These are phyloP conservation scores for Lippia alba DNA, from an alignment of 305 asterid genomes.

Conservation along the genomic window DNA sequence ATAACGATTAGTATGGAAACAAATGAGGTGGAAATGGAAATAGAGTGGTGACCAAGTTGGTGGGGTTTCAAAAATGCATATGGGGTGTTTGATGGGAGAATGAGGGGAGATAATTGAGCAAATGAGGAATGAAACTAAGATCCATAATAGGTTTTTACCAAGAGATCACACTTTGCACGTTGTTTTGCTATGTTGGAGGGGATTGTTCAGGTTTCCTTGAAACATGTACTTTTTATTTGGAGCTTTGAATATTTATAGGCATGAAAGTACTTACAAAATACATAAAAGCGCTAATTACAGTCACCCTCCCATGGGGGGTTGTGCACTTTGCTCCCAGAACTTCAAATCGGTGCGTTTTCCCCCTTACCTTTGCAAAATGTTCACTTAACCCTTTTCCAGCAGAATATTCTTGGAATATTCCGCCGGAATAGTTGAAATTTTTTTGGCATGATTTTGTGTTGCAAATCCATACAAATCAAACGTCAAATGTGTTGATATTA, in stretches of 20 bases:
- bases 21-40: slow-evolving; percentile 51
- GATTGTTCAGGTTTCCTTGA: slow-evolving; percentile 87
- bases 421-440: too few relatives aligned
- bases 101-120: slow-evolving; percentile 97
- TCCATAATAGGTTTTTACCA: slow-evolving; percentile 86
- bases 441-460: too few relatives aligned
- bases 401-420: too few relatives aligned
- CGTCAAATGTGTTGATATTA: too few relatives aligned
- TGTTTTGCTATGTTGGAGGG: slow-evolving; percentile 89
- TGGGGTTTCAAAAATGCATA: slow-evolving; percentile 87
- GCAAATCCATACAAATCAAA: too few relatives aligned
- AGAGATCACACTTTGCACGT: slow-evolving; percentile 75
- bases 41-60: slow-evolving; percentile 79
- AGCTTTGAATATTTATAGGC: slow-evolving; percentile 41
- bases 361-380: too few relatives aligned
- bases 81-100: slow-evolving; percentile 90
- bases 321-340: too few relatives aligned
- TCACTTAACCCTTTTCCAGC: too few relatives aligned
- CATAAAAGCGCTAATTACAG: too few relatives aligned
- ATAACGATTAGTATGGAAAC: slow-evolving; percentile 55
- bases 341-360: too few relatives aligned
- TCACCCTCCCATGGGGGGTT: too few relatives aligned
- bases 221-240: slow-evolving; percentile 39
- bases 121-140: slow-evolving; percentile 87
- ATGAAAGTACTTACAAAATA: slow-evolving; percentile 4